These are phyloP conservation scores for Pseudozyma sp. DNA, from an alignment of 1,284 basidiomycete species.

Conservation along the genomic window DNA sequence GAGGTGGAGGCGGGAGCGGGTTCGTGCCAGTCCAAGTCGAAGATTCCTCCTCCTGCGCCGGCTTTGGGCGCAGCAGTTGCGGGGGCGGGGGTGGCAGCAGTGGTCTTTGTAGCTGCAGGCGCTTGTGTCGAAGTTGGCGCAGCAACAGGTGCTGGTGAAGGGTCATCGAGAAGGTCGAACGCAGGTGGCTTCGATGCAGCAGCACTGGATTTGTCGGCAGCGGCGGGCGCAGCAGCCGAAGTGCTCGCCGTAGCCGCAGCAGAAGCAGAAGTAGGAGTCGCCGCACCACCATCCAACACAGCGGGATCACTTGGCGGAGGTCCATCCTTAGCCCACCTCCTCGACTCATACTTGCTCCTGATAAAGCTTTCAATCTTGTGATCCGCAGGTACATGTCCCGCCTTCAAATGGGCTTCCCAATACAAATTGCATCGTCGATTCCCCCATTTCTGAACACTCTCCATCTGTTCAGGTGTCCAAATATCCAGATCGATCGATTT, in stretches of 20 bases:
- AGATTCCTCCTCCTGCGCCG: conserved; percentile 76
- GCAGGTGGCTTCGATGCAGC: conserved; percentile 13
- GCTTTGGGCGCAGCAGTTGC: conserved; percentile 57
- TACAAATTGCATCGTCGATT: conserved; percentile 91
- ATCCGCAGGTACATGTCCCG: conserved; percentile 91
- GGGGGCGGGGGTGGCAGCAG: conserved; percentile 12
- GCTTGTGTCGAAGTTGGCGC: conserved; percentile 15
- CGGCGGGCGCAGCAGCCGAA: conserved; percentile 1
- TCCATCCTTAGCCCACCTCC: conserved; percentile 91
- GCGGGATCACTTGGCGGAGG: conserved; percentile 85
- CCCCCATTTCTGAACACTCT: conserved; percentile 83
- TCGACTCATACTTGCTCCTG: conserved; percentile 93
- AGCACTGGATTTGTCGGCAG: not conserved
- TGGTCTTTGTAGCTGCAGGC: conserved; percentile 17
- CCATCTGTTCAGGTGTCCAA: conserved; percentile 98
- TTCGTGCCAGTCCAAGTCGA: conserved; percentile 81
- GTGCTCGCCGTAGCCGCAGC: conserved; percentile 11
- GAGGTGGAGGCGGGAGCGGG: conserved; percentile 55
- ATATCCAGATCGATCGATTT: conserved; percentile 97
- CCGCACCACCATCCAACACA: conserved; percentile 75
- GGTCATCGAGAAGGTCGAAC: conserved; percentile 42
- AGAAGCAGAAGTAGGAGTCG: conserved; percentile 4
- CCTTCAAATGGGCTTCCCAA: conserved; percentile 95
- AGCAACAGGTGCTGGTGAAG: conserved; percentile 13
- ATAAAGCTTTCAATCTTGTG: conserved; percentile 99